Percentiles rank a stretch among this genome's conserved stretches.
These are phyloP conservation scores for Leccinum subtestaceum DNA, from an alignment of 768 basidiomycete genomes.

Conservation along the genomic window DNA sequence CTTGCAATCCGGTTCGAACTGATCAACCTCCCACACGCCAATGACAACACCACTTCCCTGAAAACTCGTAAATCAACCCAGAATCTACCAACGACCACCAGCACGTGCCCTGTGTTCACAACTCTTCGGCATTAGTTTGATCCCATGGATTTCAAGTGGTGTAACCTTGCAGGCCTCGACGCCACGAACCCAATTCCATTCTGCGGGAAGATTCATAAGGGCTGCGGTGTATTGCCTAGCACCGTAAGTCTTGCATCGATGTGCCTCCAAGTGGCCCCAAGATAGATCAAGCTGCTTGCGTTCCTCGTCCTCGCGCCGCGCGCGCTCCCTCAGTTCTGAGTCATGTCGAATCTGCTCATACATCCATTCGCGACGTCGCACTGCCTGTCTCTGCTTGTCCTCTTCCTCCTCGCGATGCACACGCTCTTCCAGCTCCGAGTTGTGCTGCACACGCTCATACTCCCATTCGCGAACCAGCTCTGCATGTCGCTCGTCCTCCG, in stretches of 20 bases:
- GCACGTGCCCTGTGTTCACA: background rate
- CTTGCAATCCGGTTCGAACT: background rate
- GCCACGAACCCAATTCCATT: background rate
- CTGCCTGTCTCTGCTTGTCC: background rate
- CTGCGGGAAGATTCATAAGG: background rate
- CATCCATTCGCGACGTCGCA: background rate
- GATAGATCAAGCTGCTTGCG: background rate
- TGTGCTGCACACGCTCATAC: conserved; percentile 14
- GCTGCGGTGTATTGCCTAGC: background rate
- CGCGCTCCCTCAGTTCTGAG: background rate
- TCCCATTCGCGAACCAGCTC: conserved; percentile 16
- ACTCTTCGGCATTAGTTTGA: background rate
- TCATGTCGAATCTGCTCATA: background rate
- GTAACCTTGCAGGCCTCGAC: background rate
- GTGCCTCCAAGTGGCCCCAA: background rate
- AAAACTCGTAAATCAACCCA: background rate
- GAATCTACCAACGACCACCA: background rate
- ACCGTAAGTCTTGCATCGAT: background rate
- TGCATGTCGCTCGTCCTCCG: conserved; percentile 17
- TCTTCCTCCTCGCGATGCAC: background rate
- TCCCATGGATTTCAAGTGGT: background rate
- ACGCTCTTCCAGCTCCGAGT: background rate
- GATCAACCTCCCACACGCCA: background rate
- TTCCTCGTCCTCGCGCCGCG: background rate
- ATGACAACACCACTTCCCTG: background rate